Conservation (phyloP, 129 eudicot genomes). For the Gnaphalium uliginosum region DNA sequence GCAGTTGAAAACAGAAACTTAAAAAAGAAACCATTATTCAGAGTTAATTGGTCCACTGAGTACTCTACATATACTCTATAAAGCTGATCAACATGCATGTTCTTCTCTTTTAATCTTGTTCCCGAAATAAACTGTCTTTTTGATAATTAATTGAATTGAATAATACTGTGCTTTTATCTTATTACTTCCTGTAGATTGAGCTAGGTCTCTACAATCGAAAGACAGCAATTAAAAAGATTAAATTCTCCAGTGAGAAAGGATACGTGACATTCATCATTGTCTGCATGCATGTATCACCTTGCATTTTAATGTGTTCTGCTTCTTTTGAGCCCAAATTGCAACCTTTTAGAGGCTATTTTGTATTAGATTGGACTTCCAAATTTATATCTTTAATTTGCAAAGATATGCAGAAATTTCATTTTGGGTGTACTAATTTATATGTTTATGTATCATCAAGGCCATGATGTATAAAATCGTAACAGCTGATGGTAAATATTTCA, state of each 20-base stretch:
- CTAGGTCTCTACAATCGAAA: neutral
- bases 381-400: neutral
- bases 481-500: neutral
- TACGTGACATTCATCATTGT: neutral
- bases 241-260: neutral
- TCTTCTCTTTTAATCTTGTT: slow-evolving; percentile 12
- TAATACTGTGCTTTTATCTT: neutral
- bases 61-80: slow-evolving; percentile 1
- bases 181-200: neutral
- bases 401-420: neutral
- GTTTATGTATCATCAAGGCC: neutral
- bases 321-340: neutral
- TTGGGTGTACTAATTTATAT: neutral
- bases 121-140: neutral
- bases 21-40: neutral
- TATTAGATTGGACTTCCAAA: neutral
- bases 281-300: slow-evolving; percentile 2
- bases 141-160: neutral
- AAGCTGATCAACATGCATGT: slow-evolving; percentile 19
- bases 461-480: too few relatives aligned
- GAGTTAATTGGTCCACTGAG: slow-evolving; percentile 1
- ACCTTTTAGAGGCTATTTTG: neutral
- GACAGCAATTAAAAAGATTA: neutral
- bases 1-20: neutral
- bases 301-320: neutral